phyloP scores from a whole-genome alignment of 768 basidiomycete species.

The Suillus subluteus region DNA sequence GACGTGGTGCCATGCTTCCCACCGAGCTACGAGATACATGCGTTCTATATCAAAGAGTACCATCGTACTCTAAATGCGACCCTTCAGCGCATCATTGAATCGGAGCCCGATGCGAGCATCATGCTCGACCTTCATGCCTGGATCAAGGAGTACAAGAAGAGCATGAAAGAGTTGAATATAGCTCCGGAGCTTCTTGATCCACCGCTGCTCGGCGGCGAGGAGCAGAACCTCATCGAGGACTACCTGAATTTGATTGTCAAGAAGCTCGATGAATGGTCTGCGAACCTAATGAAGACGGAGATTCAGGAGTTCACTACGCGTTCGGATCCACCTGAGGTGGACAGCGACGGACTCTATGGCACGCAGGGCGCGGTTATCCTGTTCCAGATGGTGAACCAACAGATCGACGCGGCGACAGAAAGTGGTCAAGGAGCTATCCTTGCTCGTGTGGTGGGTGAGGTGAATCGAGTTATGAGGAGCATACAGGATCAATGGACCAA shows the following conservation, averaged over 20 bases:
- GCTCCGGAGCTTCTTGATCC: conserved; percentile 83
- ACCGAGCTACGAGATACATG: conserved; percentile 86
- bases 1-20: conserved; percentile 93
- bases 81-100: conserved; percentile 67
- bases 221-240: conserved; percentile 91
- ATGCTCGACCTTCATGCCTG: conserved; percentile 87
- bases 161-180: conserved; percentile 92
- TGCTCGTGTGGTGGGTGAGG: conserved; percentile 86
- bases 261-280: conserved; percentile 97
- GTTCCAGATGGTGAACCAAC: conserved; percentile 98
- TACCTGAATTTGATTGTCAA: conserved; percentile 91
- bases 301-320: conserved; percentile 81
- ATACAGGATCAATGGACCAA: conserved; percentile 90
- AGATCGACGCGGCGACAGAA: conserved; percentile 92
- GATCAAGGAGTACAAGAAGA: conserved; percentile 94
- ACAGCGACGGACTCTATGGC: conserved; percentile 87
- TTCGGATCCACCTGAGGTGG: conserved; percentile 84
- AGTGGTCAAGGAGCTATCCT: conserved; percentile 95
- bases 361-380: conserved; percentile 92
- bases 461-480: conserved; percentile 85
- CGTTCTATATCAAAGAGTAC: conserved; percentile 83
- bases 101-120: conserved; percentile 86
- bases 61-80: conserved; percentile 82
- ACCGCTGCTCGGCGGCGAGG: conserved; percentile 92
- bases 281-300: conserved; percentile 92